phyloP scores from a whole-genome alignment of 2,329 filamentous ascomycete species.

The Cercospora nicotianae region DNA sequence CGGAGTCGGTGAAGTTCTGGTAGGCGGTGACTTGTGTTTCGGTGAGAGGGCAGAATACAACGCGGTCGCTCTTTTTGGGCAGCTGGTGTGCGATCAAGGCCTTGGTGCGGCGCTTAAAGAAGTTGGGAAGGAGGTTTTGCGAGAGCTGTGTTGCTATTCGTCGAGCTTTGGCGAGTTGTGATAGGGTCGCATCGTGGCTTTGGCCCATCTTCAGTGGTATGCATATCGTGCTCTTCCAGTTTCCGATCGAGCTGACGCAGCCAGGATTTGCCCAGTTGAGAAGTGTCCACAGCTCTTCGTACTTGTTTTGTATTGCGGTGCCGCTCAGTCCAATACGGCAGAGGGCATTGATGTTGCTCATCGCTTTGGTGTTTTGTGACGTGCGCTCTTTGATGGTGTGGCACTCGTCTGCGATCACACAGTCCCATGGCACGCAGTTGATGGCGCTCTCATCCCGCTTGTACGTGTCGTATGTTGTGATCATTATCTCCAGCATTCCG shows the following conservation, averaged over 20 bases:
- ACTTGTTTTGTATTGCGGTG: slow-evolving; percentile 96
- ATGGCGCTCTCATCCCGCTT: slow-evolving; percentile 70
- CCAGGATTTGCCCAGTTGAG: slow-evolving; percentile 96
- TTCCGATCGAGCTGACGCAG: slow-evolving; percentile 61
- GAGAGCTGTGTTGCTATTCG: slow-evolving; percentile 82
- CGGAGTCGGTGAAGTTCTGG: slow-evolving; percentile 73
- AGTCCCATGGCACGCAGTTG: slow-evolving; percentile 90
- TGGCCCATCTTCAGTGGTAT: slow-evolving; percentile 83
- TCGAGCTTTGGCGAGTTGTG: slow-evolving; percentile 77
- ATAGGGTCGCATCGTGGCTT: slow-evolving; percentile 83
- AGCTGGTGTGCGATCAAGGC: slow-evolving; percentile 86
- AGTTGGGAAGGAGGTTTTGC: slow-evolving; percentile 80
- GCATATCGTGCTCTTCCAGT: slow-evolving; percentile 78
- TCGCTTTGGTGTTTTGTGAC: slow-evolving; percentile 77
- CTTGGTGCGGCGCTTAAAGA: slow-evolving; percentile 93
- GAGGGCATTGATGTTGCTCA: slow-evolving; percentile 86
- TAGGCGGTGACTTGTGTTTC: slow-evolving; percentile 80
- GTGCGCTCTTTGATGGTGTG: slow-evolving; percentile 80
- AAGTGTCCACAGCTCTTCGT: slow-evolving; percentile 94
- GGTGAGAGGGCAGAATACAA: slow-evolving; percentile 92
- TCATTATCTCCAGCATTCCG: slow-evolving; percentile 82
- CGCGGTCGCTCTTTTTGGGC: slow-evolving; percentile 89
- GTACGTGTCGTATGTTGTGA: slow-evolving; percentile 93
- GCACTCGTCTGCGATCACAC: slow-evolving; percentile 90
- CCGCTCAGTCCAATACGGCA: slow-evolving; percentile 92